Base-by-base conservation (phyloP, 106 monocot species). In the Dendrobium chrysotoxum region DNA sequence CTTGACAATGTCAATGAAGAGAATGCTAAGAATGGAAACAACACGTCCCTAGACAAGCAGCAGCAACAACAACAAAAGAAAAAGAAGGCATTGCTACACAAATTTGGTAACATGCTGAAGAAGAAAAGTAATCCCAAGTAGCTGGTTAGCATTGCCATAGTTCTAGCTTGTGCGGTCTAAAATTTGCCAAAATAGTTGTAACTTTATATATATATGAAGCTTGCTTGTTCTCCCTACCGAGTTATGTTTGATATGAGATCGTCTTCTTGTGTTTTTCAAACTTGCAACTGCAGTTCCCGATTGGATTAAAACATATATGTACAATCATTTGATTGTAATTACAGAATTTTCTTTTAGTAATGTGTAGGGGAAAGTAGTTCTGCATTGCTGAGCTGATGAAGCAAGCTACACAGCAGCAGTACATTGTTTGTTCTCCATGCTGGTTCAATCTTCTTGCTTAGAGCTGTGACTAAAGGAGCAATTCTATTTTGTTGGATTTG, bases 41-140 rank as follows among this genome's bases (percentile, higher is more conserved):
- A 40, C 20, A 39, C 58, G 0, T 77, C 87, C 1, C 83, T 79
- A 11, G 82, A 70, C 28, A 35, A 70, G 70, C 70, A 70, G 70
- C 70, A 82, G 26, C 84, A 81, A 31, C 84, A 81, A 30, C 83
- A 73, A 23, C 72, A 70, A 28, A 88, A 88, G 88, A 90, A 93
- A 84, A 93, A 90, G 84, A 88, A 85, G 80, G 68, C 88, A 1
- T 78, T 88, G 47, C 26, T 91, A 20, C 82, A 68, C 28, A 91
- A 87, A 45, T 83, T 91, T 44, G 88, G 91, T 15, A 84, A 79
- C 79, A 70, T 91, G 44, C 79, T 91, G 77, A 91, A 91, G 82
- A 91, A 91, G 83, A 70, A 70, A 8, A 26, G 47, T 28, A 84
- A 72, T 42, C 78, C 70, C 57, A 91, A 85, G 64, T 85, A 91